Evolutionary conservation across 176 grass and related monocot genomes (phyloP), one percentile per base, ranked within the genome.

Genomic region (Bromus sterilis): DNA sequence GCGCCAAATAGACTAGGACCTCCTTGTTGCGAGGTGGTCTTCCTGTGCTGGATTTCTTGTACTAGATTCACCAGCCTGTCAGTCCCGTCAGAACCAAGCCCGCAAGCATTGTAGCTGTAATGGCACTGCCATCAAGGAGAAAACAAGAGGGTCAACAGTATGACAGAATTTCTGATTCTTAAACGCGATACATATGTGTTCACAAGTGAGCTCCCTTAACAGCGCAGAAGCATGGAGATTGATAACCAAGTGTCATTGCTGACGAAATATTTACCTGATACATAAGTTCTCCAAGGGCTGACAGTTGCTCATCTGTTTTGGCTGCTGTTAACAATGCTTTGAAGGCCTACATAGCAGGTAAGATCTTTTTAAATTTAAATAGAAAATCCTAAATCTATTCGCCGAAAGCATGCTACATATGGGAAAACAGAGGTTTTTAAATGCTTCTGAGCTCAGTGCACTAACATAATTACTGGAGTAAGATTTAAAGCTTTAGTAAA

Each of bases 101-200:
- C 95, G 31, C 95, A 98, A 56, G 89, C 95, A 81, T 76, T 92
- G 80, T 98, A 98, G 79, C 95, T 98, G 55, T 93, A 98, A 55
- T 98, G 95, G 77, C 95, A 98, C 95, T 98, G 88, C 30, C 49
- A 16, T 46, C 77, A 78, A n/a, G 59, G 59, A 78, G 9, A 89
- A 66, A 11, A 34, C 42, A 41, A 66, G 72, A 71, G 24, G 12
- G 10, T 75, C 76, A 44, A 32, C 35, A 15, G n/a, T 36, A 60
- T 12, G 39, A 1, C 5, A 82, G 1, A 63, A 10, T 4, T 26
- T 18, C 40, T 48, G 14, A 37, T 31, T 35, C 4, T 35, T 3
- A 21, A 56, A 35, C 46, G 18, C 9, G 6, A 23, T 11, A 74
- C 23, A 18, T 70, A 37, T 56, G 5, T 56, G 1, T 3, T 10